phyloP scores from a whole-genome alignment of 352 stramenopile genomes.

The Globisporangium polare region DNA sequence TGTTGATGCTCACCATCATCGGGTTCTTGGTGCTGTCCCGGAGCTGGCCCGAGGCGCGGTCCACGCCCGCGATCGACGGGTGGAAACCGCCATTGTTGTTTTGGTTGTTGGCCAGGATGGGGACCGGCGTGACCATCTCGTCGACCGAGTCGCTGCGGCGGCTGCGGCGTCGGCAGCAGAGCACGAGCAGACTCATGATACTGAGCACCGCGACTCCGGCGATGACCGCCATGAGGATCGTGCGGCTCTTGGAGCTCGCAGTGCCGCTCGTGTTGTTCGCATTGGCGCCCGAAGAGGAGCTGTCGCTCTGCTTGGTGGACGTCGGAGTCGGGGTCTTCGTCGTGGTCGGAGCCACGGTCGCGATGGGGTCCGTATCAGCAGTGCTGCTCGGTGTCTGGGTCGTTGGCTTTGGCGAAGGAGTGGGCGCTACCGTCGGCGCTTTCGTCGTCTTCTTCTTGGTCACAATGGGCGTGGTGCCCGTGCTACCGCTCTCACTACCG shows the following conservation, averaged over 20 bases:
- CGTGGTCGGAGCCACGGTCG: background rate
- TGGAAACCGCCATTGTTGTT: slow-evolving; percentile 1
- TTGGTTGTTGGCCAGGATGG: slow-evolving; percentile 3
- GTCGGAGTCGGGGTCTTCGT: slow-evolving; percentile 10
- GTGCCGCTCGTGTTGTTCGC: slow-evolving; percentile 6
- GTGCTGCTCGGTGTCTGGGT: background rate
- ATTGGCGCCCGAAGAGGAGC: slow-evolving; percentile 2
- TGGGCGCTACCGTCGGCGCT: slow-evolving; percentile 9
- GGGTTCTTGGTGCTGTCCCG: slow-evolving; percentile 15
- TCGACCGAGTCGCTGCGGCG: slow-evolving; percentile 8
- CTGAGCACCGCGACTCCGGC: slow-evolving; percentile 9
- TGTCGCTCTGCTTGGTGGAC: background rate
- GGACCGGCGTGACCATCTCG: slow-evolving; percentile 3
- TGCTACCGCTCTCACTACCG: background rate
- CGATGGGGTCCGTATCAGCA: background rate
- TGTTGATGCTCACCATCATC: slow-evolving; percentile 12
- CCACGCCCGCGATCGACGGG: slow-evolving; percentile 4
- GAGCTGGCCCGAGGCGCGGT: slow-evolving; percentile 9
- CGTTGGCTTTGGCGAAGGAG: background rate
- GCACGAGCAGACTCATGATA: slow-evolving; percentile 10
- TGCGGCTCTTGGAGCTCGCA: background rate
- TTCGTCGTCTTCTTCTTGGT: slow-evolving; percentile 13
- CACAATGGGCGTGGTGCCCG: background rate
- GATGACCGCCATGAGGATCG: slow-evolving; percentile 16
- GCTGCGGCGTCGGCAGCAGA: slow-evolving; percentile 11